Evolutionary conservation across 495 filamentous ascomycete genomes (phyloP).

Genomic region (Trichoderma virens): DNA sequence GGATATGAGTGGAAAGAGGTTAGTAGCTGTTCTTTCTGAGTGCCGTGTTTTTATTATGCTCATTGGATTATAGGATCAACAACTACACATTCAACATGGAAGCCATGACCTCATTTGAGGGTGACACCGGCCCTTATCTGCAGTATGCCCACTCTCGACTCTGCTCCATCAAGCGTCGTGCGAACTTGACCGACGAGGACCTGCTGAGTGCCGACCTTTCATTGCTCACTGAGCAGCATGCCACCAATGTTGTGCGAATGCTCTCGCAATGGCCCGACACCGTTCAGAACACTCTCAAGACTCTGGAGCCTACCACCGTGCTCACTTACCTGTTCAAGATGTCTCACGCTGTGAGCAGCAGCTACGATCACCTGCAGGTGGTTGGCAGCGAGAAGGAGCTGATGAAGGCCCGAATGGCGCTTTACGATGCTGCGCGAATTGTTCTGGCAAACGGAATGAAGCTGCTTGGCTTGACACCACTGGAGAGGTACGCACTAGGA

Average conservation of each 20-base stretch:
- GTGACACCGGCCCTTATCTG: conserved; percentile 62
- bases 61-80: conserved; percentile 39
- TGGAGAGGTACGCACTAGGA: conserved; percentile 41
- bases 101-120: conserved; percentile 62
- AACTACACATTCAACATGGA: conserved; percentile 59
- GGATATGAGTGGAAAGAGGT: conserved; percentile 60
- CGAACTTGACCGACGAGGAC: conserved; percentile 43
- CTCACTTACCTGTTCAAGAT: conserved; percentile 82
- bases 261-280: conserved; percentile 60
- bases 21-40: conserved; percentile 12
- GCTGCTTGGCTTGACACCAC: conserved; percentile 69
- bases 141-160: conserved; percentile 63
- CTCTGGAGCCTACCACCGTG: conserved; percentile 58
- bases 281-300: conserved; percentile 54
- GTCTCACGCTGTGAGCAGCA: conserved; percentile 76
- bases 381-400: conserved; percentile 63
- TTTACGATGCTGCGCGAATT: conserved; percentile 71
- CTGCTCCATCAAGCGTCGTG: conserved; percentile 51
- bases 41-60: conserved; percentile 1
- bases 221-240: conserved; percentile 52
- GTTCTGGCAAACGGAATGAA: conserved; percentile 81
- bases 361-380: conserved; percentile 75
- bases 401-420: conserved; percentile 69
- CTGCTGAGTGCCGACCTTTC: conserved; percentile 48
- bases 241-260: conserved; percentile 51